Conservation (phyloP, 179 eudicot species). For the Camellia oleifera region DNA sequence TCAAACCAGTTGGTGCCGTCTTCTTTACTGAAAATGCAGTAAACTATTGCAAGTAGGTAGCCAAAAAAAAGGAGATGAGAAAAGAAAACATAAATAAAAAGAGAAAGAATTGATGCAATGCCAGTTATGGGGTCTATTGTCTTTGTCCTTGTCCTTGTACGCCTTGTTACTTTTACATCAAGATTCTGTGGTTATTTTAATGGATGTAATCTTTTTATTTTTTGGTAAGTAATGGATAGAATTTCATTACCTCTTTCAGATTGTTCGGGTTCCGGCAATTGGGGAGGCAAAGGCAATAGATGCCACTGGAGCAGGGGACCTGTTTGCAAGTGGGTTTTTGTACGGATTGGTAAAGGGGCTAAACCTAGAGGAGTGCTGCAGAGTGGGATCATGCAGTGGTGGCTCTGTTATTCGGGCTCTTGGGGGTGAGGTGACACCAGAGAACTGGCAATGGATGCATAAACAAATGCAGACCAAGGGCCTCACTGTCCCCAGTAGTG, state of each 20-base stretch:
- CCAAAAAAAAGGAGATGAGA: background rate
- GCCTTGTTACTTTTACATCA: background rate
- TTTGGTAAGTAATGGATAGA: background rate
- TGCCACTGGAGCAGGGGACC: conserved; percentile 98
- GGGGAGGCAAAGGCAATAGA: conserved; percentile 72
- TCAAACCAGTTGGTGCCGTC: background rate
- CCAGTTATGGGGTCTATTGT: background rate
- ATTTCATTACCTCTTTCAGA: conserved; percentile 23
- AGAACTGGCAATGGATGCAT: conserved; percentile 94
- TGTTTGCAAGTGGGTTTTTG: conserved; percentile 90
- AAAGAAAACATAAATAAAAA: background rate
- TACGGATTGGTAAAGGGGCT: conserved; percentile 83
- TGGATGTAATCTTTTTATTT: no score
- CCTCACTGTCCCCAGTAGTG: conserved; percentile 51
- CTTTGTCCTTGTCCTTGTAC: background rate
- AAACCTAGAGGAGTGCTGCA: conserved; percentile 83
- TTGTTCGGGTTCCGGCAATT: conserved; percentile 72
- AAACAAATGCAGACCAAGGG: conserved; percentile 81
- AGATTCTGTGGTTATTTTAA: background rate
- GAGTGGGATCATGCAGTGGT: conserved; percentile 87
- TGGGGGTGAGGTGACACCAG: conserved; percentile 86
- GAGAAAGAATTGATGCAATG: background rate
- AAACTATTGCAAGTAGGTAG: background rate
- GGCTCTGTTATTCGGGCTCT: conserved; percentile 98
- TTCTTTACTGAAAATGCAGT: background rate